phyloP scores from a whole-genome alignment of 2,329 filamentous ascomycete species.

The Aureobasidium sp. region DNA sequence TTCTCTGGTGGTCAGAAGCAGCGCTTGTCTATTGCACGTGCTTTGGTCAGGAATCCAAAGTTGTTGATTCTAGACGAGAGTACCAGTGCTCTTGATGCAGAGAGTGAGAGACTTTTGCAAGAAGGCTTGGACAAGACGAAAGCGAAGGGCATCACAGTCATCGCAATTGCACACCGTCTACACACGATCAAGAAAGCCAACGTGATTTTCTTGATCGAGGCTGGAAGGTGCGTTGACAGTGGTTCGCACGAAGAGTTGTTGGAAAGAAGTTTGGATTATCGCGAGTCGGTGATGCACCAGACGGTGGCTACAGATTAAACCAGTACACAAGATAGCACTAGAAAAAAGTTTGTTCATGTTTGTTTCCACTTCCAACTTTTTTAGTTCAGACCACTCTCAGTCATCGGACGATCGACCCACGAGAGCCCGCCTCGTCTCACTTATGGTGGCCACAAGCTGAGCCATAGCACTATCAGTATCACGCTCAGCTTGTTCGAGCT shows the following conservation, averaged over 20 bases:
- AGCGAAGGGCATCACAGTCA: slow-evolving; percentile 29
- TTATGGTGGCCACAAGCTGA: no score
- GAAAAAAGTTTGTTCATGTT: neutral
- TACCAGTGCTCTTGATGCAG: slow-evolving; percentile 38
- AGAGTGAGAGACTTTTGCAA: slow-evolving; percentile 36
- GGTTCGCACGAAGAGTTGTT: slow-evolving; percentile 45
- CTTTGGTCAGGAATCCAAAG: slow-evolving; percentile 36
- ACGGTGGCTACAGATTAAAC: slow-evolving; percentile 17
- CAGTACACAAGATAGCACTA: neutral
- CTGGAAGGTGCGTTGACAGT: slow-evolving; percentile 41
- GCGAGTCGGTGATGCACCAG: slow-evolving; percentile 22
- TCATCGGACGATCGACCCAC: no score
- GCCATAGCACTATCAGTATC: no score
- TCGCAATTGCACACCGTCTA: slow-evolving; percentile 41
- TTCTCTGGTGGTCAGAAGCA: slow-evolving; percentile 40
- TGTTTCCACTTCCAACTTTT: neutral
- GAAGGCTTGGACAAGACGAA: slow-evolving; percentile 32
- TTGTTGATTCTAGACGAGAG: slow-evolving; percentile 38
- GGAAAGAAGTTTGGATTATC: slow-evolving; percentile 28
- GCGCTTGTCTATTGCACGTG: slow-evolving; percentile 37
- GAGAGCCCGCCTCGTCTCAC: no score
- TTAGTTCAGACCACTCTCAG: no score
- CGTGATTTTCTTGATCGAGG: slow-evolving; percentile 42
- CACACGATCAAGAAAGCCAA: slow-evolving; percentile 37
- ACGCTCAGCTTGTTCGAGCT: no score